Evolutionary conservation across 2,329 filamentous ascomycete genomes (phyloP).

Genomic region (Fusarium temperatum): DNA sequence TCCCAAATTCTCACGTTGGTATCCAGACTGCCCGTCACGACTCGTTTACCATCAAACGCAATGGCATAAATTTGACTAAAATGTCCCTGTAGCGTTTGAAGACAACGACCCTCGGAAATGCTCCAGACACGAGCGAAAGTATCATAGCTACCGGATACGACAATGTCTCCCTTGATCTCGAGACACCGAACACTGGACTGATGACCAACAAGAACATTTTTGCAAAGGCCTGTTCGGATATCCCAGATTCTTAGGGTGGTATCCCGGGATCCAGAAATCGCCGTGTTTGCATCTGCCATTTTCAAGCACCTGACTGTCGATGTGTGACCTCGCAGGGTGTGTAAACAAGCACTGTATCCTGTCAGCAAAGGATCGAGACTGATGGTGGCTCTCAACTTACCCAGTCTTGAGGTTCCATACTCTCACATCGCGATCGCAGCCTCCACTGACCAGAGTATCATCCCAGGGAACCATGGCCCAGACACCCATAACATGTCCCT

Average conservation of each 20-base stretch:
- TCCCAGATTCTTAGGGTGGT: constrained; percentile 97
- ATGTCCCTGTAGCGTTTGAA: constrained; percentile 90
- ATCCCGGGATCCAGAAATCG: constrained; percentile 95
- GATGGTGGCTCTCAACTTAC: constrained; percentile 59
- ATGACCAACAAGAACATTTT: constrained; percentile 91
- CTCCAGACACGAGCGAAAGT: constrained; percentile 98
- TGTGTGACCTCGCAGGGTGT: constrained; percentile 91
- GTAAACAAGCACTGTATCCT: constrained; percentile 70
- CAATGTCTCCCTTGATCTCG: constrained; percentile 94
- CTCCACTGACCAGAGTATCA: constrained; percentile 92
- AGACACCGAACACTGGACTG: constrained; percentile 95
- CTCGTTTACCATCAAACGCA: constrained; percentile 91
- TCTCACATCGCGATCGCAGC: constrained; percentile 94
- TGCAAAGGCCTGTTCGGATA: constrained; percentile 85
- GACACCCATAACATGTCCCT: constrained; percentile 98
- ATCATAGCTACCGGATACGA: constrained; percentile 98
- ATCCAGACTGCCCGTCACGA: constrained; percentile 94
- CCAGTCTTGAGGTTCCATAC: constrained; percentile 97
- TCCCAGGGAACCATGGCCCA: constrained; percentile 99
- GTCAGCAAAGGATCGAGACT: constrained; percentile 27
- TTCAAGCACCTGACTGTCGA: constrained; percentile 97
- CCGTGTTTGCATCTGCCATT: constrained; percentile 93
- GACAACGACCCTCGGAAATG: constrained; percentile 91
- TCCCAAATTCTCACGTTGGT: constrained; percentile 99
- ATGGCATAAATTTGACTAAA: constrained; percentile 99